Conservation (phyloP, 139 green algal species). For the Chlamydomonas urium region DNA sequence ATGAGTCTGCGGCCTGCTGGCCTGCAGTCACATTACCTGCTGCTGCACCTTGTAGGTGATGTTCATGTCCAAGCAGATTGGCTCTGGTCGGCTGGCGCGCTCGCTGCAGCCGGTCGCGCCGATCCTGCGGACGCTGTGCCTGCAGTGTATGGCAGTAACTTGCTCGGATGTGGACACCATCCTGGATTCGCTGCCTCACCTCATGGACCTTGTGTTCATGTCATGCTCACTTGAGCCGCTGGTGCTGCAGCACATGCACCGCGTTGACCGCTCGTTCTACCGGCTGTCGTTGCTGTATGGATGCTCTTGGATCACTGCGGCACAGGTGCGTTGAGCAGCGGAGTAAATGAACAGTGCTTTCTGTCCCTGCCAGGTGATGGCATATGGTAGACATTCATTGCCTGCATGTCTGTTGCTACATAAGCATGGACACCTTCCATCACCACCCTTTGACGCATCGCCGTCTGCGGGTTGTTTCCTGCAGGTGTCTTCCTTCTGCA, state of each 20-base stretch:
- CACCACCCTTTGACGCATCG: no score
- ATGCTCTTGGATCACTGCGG: background rate
- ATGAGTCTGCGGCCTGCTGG: no score
- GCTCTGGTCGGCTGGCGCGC: background rate
- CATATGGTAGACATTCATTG: no score
- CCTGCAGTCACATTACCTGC: no score
- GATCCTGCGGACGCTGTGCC: constrained; percentile 2
- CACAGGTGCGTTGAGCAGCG: background rate
- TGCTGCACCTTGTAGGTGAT: background rate
- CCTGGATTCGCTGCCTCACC: background rate
- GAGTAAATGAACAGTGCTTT: background rate
- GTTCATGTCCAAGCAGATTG: background rate
- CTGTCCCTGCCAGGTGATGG: no score
- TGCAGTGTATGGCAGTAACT: background rate
- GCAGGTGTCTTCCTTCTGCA: background rate
- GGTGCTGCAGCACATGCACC: background rate
- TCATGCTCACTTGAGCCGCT: background rate
- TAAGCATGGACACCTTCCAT: no score
- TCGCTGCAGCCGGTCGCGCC: background rate
- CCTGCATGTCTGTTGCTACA: no score
- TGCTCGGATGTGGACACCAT: background rate
- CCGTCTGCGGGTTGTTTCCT: no score
- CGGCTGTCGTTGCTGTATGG: background rate
- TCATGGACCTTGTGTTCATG: background rate
- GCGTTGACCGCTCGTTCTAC: background rate